Evolutionary conservation across 192 early-diverging fungal genomes (phyloP), one percentile per base, ranked within the genome.

Genomic region (Backusella circina): DNA sequence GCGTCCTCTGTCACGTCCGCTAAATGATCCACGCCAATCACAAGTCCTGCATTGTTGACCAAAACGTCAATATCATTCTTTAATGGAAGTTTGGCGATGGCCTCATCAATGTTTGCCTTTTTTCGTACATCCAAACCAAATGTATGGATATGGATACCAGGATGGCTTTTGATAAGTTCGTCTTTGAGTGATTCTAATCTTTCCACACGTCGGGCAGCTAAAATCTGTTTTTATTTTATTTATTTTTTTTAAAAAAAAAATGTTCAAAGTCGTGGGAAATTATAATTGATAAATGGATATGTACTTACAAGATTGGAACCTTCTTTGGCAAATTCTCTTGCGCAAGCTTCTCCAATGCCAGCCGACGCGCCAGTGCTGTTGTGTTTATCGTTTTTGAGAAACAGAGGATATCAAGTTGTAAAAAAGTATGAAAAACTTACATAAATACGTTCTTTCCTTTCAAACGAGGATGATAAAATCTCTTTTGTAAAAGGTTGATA

Each of bases 31-130:
- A 92, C 67, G 4, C 95, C 94, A 75, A 95, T 79, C 1, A 90
- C 94, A 16, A 95, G 79, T 1, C 96, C 88, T 68, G 76, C 77
- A 82, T 97, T 97, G 87, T 98, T 97, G 13, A 98, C 91, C 32
- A 98, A 84, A 1, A 97, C 84, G 81, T 96, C 92, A 26, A 98
- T 86, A 18, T 67, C 44, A 54, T 86, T 80, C 16, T 87, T 81
- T 70, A 92, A 88, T 0, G 93, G 91, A 3, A 95, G 86, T n/a
- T 41, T 70, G 1, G 68, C 69, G 9, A 93, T 76, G 2, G 82
- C 87, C 0, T 74, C 38, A 51, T 85, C 77, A 54, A 94, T 91
- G 2, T 84, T 84, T 3, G 77, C 70, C 6, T 85, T 74, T 73
- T 88, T 76, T 6, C 90, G 82, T 8, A 98, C 93, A 77, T 98